These are phyloP conservation scores for Lasiodiplodia sp. DNA, from an alignment of 2,329 filamentous ascomycete genomes.

Conservation along the genomic window DNA sequence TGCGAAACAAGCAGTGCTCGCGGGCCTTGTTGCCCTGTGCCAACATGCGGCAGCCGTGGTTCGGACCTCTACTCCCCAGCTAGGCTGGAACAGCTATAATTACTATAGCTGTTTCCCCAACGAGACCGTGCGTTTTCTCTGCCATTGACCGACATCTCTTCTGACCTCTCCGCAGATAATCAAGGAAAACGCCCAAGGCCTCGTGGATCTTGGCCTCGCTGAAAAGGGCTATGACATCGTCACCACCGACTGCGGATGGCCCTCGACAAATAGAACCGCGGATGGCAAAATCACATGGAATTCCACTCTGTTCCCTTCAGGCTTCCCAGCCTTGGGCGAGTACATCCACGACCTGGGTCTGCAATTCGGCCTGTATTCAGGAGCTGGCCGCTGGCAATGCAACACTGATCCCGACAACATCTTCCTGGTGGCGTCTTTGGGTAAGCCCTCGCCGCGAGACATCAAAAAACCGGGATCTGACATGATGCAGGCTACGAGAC, in stretches of 20 bases:
- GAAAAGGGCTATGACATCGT: constrained; percentile 64
- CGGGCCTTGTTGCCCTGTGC: neutral
- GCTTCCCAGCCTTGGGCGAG: constrained; percentile 57
- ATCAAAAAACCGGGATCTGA: constrained; percentile 41
- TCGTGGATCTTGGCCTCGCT: constrained; percentile 60
- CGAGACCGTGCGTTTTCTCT: constrained; percentile 40
- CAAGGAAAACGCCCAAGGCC: constrained; percentile 59
- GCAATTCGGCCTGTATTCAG: constrained; percentile 63
- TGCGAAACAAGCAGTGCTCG: neutral
- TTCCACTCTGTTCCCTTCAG: constrained; percentile 57
- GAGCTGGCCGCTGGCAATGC: constrained; percentile 42
- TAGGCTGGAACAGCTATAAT: constrained; percentile 68
- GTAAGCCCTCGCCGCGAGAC: constrained; percentile 43
- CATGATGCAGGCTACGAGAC: constrained; percentile 32
- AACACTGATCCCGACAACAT: constrained; percentile 45
- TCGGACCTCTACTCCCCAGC: constrained; percentile 39
- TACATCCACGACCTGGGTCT: constrained; percentile 58
- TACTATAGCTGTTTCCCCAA: constrained; percentile 59
- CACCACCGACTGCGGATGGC: constrained; percentile 68
- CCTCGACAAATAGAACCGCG: constrained; percentile 45
- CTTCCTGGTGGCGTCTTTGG: constrained; percentile 56
- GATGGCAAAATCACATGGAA: constrained; percentile 61
- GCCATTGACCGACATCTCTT: neutral
- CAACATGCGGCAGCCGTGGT: constrained; percentile 14
- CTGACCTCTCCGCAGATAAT: constrained; percentile 46